Evolutionary conservation across 208 protist genomes (phyloP).

Genomic region (Leishmania gerbilli): DNA sequence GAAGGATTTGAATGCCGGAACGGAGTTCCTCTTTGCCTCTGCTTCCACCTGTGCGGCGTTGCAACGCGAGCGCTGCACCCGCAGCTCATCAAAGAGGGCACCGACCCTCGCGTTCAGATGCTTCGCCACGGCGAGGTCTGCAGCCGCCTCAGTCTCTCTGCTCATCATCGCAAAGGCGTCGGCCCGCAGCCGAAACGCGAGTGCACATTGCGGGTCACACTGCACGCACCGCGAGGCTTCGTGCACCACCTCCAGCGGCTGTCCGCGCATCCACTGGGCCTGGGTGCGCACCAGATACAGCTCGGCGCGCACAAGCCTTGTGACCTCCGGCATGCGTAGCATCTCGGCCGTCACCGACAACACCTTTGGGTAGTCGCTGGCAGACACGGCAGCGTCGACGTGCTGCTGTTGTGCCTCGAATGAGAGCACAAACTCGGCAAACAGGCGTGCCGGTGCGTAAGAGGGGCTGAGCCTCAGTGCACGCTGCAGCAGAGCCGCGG

Average conservation of each 20-base stretch:
- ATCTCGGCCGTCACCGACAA: conserved; percentile 45
- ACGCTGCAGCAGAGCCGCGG: conserved; percentile 65
- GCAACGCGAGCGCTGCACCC: conserved; percentile 27
- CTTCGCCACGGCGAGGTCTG: conserved; percentile 46
- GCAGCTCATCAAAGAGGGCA: conserved; percentile 43
- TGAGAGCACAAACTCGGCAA: conserved; percentile 70
- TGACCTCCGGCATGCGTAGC: conserved; percentile 54
- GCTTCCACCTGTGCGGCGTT: conserved; percentile 2
- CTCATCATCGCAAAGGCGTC: conserved; percentile 37
- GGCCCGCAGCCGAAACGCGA: conserved; percentile 60
- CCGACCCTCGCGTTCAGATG: conserved; percentile 37
- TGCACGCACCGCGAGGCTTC: conserved; percentile 60
- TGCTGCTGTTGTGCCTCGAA: conserved; percentile 57
- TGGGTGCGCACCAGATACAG: conserved; percentile 57
- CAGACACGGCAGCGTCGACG: conserved; percentile 32
- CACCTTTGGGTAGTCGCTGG: conserved; percentile 34
- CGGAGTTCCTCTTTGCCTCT: not conserved
- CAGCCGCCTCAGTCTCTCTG: conserved; percentile 41
- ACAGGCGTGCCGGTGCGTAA: conserved; percentile 58
- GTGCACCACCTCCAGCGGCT: conserved; percentile 49
- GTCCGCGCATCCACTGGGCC: conserved; percentile 38
- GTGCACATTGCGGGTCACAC: conserved; percentile 39
- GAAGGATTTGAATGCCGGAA: conserved; percentile 2
- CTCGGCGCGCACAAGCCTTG: conserved; percentile 39
- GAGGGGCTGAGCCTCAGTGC: conserved; percentile 54